Base-by-base conservation (phyloP, 225 moss, liverwort and hornwort genomes). In the Straminergon stramineum region DNA sequence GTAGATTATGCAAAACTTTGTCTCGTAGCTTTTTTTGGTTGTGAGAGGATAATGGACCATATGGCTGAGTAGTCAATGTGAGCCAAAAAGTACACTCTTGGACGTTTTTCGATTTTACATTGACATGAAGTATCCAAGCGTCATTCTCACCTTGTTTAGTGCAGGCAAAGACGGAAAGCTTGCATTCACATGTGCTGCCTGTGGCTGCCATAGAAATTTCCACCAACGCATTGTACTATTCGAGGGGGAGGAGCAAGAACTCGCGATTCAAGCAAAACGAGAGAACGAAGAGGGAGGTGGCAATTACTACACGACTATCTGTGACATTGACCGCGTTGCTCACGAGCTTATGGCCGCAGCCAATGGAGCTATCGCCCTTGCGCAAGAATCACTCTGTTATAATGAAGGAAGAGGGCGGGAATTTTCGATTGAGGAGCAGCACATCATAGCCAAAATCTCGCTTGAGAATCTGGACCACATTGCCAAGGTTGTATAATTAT, bases 151-250 rank as follows among this genome's bases (percentile, higher is more conserved):
- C 8, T 84, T 70, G 39, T 77, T 76, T 57, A 45, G 28, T 91
- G 53, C 83, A 93, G 93, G 89, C n/a, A 94, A 92, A 87, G 91
- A 90, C 22, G 90, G 89, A 78, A 92, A 92, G 37, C 81, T 87
- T 39, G 85, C 90, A 74, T 87, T 92, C 24, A 85, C 70, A 43
- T 94, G 94, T 86, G 89, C 83, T 52, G 81, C 91, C 19, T 94
- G 94, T 67, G 92, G 93, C 21, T 94, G 93, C 79, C 93, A 93
- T 89, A 88, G 93, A 80, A 94, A 93, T 85, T 94, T 92, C 63
- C 94, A 94, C 81, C 91, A 90, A 35, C 89, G 87, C 30, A 82
- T 93, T 39, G 67, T 89, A 4, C 16, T 87, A 41, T 91, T 61
- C 21, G 90, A 91, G 51, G 91, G 68, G 7, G 90, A 90, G 27